These are phyloP conservation scores for Fragilaria radians DNA, from an alignment of 108 stramenopile genomes.

Conservation along the genomic window DNA sequence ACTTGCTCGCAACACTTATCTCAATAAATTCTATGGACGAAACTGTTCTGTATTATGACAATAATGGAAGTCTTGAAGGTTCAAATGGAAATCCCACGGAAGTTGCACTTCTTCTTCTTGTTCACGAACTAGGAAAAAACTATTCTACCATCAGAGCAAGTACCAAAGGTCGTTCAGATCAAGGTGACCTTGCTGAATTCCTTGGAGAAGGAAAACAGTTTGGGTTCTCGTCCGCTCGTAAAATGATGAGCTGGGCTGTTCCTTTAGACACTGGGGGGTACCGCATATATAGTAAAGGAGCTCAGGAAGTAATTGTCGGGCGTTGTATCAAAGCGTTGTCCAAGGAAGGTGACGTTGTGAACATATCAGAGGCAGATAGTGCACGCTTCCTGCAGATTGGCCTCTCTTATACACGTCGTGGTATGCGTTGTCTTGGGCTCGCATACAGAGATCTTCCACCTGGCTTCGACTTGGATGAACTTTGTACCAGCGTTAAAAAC, in stretches of 20 bases:
- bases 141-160: conserved; percentile 59
- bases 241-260: conserved; percentile 90
- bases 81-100: conserved; percentile 92
- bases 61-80: conserved; percentile 20
- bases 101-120: conserved; percentile 79
- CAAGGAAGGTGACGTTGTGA: conserved; percentile 17
- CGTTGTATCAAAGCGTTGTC: conserved; percentile 36
- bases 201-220: conserved; percentile 70
- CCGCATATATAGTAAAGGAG: conserved; percentile 84
- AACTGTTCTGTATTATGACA: conserved; percentile 38
- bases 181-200: conserved; percentile 47
- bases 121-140: conserved; percentile 50
- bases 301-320: conserved; percentile 66
- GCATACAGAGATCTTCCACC: conserved; percentile 73
- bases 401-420: conserved; percentile 63
- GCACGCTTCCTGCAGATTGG: conserved; percentile 27
- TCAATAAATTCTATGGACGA: conserved; percentile 83
- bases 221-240: conserved; percentile 85
- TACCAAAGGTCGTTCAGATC: conserved; percentile 56
- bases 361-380: conserved; percentile 24
- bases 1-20: conserved; percentile 43
- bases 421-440: conserved; percentile 77
- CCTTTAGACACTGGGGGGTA: conserved; percentile 57
- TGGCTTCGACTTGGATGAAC: conserved; percentile 50
- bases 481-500: conserved; percentile 44